A percentile compares a stretch with the other conserved stretches of the same genome.
phyloP scores from a whole-genome alignment of 306 rosid species.

The Medicago lupulina region DNA sequence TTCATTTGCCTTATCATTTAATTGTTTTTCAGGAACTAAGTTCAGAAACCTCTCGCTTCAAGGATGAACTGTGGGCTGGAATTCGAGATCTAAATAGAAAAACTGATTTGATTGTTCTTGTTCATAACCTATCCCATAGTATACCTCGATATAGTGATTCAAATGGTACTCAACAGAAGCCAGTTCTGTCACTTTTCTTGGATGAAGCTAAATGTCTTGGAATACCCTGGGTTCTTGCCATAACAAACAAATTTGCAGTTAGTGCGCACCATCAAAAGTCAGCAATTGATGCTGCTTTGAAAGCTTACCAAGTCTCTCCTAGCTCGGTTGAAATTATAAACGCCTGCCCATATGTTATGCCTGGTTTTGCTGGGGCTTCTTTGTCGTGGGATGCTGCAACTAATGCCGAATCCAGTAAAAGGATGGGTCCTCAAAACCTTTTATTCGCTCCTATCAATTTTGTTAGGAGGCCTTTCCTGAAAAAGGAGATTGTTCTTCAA shows the following conservation, averaged over 20 bases:
- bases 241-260: constrained; percentile 93
- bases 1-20: constrained; percentile 11
- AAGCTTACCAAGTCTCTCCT: constrained; percentile 77
- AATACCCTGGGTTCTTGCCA: constrained; percentile 96
- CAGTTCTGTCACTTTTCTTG: constrained; percentile 80
- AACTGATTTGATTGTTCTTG: constrained; percentile 88
- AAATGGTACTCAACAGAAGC: constrained; percentile 63
- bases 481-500: constrained; percentile 79
- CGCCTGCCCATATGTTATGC: constrained; percentile 85
- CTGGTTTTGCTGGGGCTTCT: constrained; percentile 71
- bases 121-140: constrained; percentile 90
- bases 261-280: constrained; percentile 92
- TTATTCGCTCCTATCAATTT: constrained; percentile 75
- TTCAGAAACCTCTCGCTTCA: constrained; percentile 68
- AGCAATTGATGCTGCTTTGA: constrained; percentile 77
- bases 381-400: constrained; percentile 60
- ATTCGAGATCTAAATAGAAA: constrained; percentile 81
- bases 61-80: constrained; percentile 88
- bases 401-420: constrained; percentile 55
- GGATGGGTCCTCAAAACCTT: constrained; percentile 63
- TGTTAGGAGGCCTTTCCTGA: constrained; percentile 76
- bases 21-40: constrained; percentile 68
- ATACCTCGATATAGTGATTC: constrained; percentile 74
- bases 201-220: constrained; percentile 98
- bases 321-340: constrained; percentile 72